Conservation (phyloP, 2,329 filamentous ascomycete genomes). For the Juglanconis oblonga region DNA sequence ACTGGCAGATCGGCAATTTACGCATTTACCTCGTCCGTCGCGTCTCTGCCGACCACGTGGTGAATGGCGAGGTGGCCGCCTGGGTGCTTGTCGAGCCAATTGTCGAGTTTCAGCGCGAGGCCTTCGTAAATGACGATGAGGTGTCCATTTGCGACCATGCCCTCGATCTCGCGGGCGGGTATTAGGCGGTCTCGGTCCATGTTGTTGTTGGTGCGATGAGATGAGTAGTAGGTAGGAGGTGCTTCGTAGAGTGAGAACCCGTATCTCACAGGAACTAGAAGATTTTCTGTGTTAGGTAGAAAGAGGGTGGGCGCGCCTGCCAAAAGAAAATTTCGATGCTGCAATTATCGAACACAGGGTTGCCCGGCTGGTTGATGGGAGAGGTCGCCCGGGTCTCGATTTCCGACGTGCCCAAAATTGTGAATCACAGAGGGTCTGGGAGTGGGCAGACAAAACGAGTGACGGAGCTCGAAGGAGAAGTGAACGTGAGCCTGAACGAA, state of each 20-base stretch:
- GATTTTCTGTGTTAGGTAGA: neutral
- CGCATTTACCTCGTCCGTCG: conserved; percentile 58
- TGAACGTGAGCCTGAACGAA: too few relatives aligned
- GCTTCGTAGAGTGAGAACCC: too few relatives aligned
- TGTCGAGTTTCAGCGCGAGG: conserved; percentile 51
- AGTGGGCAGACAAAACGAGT: too few relatives aligned
- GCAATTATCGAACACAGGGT: neutral
- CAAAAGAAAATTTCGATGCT: neutral
- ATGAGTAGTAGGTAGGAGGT: neutral
- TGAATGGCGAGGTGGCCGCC: conserved; percentile 57
- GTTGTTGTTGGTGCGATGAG: neutral
- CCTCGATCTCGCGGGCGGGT: conserved; percentile 43
- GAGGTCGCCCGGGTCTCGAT: neutral
- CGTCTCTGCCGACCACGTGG: conserved; percentile 60
- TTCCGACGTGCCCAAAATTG: neutral
- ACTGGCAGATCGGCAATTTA: conserved; percentile 31
- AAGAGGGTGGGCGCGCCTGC: neutral
- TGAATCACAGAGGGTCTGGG: neutral
- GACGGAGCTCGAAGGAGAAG: too few relatives aligned
- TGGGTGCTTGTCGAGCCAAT: conserved; percentile 58
- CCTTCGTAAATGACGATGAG: conserved; percentile 56
- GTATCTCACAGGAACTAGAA: too few relatives aligned
- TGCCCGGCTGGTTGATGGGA: neutral
- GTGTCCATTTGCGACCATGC: conserved; percentile 52
- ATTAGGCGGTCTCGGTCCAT: conserved; percentile 43